Evolutionary conservation across 2,329 filamentous ascomycete species (phyloP), one percentile per base, ranked within the genome.

Genomic region (Rutstroemia sydowiana): DNA sequence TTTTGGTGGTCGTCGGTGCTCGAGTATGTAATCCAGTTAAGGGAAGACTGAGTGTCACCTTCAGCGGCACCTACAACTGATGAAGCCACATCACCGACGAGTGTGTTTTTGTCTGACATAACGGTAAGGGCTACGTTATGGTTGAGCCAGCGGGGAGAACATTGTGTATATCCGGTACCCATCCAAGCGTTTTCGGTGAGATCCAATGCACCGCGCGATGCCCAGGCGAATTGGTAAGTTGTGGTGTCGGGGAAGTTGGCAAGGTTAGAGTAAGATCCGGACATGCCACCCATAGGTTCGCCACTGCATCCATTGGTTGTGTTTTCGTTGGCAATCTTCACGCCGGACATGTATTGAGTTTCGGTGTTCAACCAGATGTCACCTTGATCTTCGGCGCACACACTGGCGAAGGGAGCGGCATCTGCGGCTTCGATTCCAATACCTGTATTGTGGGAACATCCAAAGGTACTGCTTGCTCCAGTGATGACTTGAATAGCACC

Each of bases 391-490:
- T 50, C 47, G 5, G 47, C 47, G 16, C 47, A 50, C 59, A 82
- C 79, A 16, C 72, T 76, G 20, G 79, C 77, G 55, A 78, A 83
- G 3, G 80, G 80, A 16, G 47, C 39, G 30, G 39, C 40, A 30
- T 44, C 47, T 75, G 69, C 78, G 16, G 74, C 77, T 63, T 82
- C 80, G 49, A 84, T 75, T 5, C 78, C 79, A 51, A 84, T 83
- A 51, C 80, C 80, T 1, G 79, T 82, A 68, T 84, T 84, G 71
- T 83, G 79, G 5, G 75, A 79, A 70, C 80, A 84, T 16, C 79
- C 80, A 73, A 78, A 83, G 13, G 71, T 70, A 51, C 74, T 78
- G 40, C 73, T 74, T 2, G 79, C 77, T 1, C 64, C 45, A 6
- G 30, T 3, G 54, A 81, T 79, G 10, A 65, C 69, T 57, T 76